A percentile compares a stretch with the other conserved stretches of the same genome.
Evolutionary conservation across 805 yeast species (phyloP).

Genomic region (Saccharomycopsis lassenensis): DNA sequence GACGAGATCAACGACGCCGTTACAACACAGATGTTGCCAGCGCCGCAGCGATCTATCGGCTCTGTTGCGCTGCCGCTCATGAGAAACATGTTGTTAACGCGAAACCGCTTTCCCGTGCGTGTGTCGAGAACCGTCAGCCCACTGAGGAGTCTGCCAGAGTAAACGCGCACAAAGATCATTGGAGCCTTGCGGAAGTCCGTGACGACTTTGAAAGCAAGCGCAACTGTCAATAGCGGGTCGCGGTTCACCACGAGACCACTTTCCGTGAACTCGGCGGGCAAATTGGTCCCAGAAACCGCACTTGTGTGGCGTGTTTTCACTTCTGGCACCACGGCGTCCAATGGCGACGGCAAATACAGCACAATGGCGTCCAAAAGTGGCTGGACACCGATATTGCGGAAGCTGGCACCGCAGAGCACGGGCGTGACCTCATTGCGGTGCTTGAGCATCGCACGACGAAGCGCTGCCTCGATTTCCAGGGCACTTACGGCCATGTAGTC

Average conservation of each 20-base stretch:
- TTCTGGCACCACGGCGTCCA: constrained; percentile 49
- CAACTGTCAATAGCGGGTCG: constrained; percentile 54
- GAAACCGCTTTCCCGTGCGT: constrained; percentile 53
- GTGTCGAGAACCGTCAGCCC: constrained; percentile 58
- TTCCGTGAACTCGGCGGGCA: constrained; percentile 20
- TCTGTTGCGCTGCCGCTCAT: constrained; percentile 87
- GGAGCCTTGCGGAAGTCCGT: constrained; percentile 77
- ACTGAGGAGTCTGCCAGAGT: constrained; percentile 63
- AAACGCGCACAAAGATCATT: constrained; percentile 79
- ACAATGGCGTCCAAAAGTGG: constrained; percentile 93
- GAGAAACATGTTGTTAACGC: constrained; percentile 55
- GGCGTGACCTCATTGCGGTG: constrained; percentile 61
- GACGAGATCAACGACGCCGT: constrained; percentile 37
- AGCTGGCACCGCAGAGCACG: constrained; percentile 87
- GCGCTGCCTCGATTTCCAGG: constrained; percentile 41
- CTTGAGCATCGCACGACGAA: constrained; percentile 51
- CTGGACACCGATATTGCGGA: constrained; percentile 89
- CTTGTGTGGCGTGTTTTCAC: constrained; percentile 25
- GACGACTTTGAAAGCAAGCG: constrained; percentile 84
- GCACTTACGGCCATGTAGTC: constrained; percentile 60
- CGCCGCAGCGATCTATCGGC: constrained; percentile 47
- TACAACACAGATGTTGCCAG: constrained; percentile 91
- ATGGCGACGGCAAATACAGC: constrained; percentile 85
- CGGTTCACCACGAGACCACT: constrained; percentile 43
- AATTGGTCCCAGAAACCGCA: constrained; percentile 27